Evolutionary conservation across 176 grass and related monocot genomes (phyloP).

Genomic region (Alopecurus myosuroides): DNA sequence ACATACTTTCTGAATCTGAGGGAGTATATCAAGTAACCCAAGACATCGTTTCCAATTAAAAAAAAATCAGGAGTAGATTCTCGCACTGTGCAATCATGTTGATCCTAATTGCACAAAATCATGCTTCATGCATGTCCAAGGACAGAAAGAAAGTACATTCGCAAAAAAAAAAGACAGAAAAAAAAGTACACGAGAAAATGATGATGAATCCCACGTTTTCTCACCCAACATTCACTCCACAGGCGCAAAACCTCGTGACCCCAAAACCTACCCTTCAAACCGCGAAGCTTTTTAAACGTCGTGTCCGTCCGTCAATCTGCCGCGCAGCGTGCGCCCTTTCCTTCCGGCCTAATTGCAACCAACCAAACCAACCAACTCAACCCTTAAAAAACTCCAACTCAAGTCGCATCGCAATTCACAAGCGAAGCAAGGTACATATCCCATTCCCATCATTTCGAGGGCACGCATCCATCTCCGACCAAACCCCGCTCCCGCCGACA

Average conservation of each 20-base stretch:
- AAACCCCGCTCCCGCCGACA: neutral
- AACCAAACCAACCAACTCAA: neutral
- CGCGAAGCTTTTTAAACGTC: no score
- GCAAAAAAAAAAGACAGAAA: neutral
- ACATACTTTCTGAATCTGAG: no score
- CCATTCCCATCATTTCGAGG: neutral
- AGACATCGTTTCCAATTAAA: neutral
- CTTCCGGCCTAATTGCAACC: neutral
- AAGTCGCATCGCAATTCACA: slow-evolving; percentile 3
- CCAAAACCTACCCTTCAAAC: neutral
- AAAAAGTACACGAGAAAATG: neutral
- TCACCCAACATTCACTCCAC: neutral
- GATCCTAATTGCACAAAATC: neutral
- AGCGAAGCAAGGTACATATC: neutral
- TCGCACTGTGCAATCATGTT: neutral
- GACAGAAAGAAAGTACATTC: neutral
- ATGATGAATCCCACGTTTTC: neutral
- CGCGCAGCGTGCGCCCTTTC: neutral
- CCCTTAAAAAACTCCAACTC: neutral
- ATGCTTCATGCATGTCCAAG: neutral
- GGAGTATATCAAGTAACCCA: no score
- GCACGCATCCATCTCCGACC: neutral
- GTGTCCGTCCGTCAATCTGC: neutral
- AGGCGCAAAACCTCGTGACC: neutral
- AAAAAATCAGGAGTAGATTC: neutral